phyloP scores from a whole-genome alignment of 768 basidiomycete species.

The Kondoa subrosea region DNA sequence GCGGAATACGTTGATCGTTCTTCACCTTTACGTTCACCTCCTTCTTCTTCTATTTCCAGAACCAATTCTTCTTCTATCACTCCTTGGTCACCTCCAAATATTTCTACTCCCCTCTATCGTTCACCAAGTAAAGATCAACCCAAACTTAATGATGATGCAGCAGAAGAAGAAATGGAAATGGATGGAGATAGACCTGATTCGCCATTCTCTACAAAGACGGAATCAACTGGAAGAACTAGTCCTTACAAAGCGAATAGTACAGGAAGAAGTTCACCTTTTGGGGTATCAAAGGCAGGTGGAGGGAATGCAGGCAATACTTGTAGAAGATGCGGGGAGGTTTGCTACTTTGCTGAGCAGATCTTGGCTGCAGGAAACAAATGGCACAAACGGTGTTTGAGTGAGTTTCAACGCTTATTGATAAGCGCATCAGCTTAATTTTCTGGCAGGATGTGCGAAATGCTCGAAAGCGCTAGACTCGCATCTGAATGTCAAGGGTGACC shows the following conservation, averaged over 20 bases:
- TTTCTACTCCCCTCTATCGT: neutral
- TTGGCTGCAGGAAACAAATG: neutral
- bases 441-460: conserved; percentile 17
- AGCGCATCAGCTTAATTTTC: neutral
- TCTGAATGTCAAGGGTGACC: conserved; percentile 19
- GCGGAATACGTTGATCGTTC: conserved; percentile 18
- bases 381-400: conserved; percentile 23
- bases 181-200: conserved; percentile 8
- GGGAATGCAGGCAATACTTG: conserved; percentile 14
- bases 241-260: neutral
- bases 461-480: conserved; percentile 19
- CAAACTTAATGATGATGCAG: neutral
- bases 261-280: too few species aligned
- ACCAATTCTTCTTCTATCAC: neutral
- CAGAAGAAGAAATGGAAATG: neutral
- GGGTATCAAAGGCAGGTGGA: too few species aligned
- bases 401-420: neutral
- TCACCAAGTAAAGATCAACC: neutral
- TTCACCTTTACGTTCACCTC: neutral
- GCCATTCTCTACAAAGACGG: conserved; percentile 7
- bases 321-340: conserved; percentile 18
- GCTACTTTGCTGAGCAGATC: conserved; percentile 24
- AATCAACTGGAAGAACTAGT: conserved; percentile 2
- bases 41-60: neutral
- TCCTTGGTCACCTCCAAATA: neutral